A percentile compares a stretch with the other conserved stretches of the same genome.
Conservation (phyloP, 2,329 filamentous ascomycete genomes). For the Claviceps africana region DNA sequence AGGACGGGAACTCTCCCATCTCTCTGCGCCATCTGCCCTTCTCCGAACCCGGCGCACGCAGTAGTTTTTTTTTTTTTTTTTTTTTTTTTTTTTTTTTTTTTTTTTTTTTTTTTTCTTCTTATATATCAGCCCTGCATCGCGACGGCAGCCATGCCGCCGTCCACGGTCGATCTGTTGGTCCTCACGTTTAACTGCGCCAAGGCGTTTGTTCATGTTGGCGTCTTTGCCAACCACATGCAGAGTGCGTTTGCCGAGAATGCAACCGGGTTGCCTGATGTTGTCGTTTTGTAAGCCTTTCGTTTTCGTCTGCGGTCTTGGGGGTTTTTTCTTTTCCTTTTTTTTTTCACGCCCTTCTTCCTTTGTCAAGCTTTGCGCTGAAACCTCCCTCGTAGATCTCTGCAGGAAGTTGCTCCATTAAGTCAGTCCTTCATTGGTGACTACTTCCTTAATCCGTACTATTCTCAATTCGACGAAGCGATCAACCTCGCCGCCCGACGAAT, state of each 20-base stretch:
- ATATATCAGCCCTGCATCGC: background rate
- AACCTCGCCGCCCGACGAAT: slow-evolving; percentile 46
- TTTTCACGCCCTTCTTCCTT: background rate
- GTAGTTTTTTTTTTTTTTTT: too few species aligned
- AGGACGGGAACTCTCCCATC: too few species aligned
- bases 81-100: too few species aligned
- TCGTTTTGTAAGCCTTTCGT: slow-evolving; percentile 34
- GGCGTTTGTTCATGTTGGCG: slow-evolving; percentile 49
- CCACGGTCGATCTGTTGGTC: slow-evolving; percentile 56
- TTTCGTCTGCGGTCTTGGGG: too few species aligned
- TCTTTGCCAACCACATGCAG: slow-evolving; percentile 60
- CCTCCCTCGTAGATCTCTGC: slow-evolving; percentile 48
- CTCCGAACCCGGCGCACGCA: too few species aligned
- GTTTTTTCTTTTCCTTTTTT: background rate
- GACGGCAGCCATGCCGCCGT: slow-evolving; percentile 19
- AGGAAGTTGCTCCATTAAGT: slow-evolving; percentile 78
- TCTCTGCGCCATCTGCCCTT: too few species aligned
- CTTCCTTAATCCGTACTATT: slow-evolving; percentile 62
- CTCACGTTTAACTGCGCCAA: slow-evolving; percentile 86
- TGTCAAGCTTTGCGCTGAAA: background rate
- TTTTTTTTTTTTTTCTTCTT: too few species aligned
- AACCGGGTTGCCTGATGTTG: slow-evolving; percentile 35
- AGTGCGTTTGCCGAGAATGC: slow-evolving; percentile 37
- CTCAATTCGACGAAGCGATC: slow-evolving; percentile 56
- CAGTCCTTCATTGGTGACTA: slow-evolving; percentile 77